These are phyloP conservation scores for Sporothrix brasiliensis DNA, from an alignment of 2,329 filamentous ascomycete genomes.

Conservation along the genomic window DNA sequence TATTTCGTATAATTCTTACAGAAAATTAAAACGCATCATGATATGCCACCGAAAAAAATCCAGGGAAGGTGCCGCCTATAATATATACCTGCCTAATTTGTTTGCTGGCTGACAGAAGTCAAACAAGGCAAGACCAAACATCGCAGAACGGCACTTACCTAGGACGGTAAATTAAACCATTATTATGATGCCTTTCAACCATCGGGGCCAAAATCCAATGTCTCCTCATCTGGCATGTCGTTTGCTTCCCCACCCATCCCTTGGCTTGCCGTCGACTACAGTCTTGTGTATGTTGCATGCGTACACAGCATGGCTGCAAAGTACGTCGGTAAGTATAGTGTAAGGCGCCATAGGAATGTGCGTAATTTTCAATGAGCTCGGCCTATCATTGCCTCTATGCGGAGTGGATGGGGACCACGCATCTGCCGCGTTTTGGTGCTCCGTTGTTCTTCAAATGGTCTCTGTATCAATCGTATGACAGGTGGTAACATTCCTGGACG, in stretches of 20 bases:
- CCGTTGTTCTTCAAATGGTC: not conserved
- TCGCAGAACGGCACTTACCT: not conserved
- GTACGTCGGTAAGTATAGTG: not conserved
- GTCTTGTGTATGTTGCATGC: not conserved
- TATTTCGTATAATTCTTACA: not conserved
- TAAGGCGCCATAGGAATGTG: not conserved
- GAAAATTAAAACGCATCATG: not conserved
- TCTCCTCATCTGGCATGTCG: not conserved
- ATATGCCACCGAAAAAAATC: not conserved
- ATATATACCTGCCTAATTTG: not conserved
- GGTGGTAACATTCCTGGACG: not conserved
- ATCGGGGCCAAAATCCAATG: not conserved
- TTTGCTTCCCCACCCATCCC: not conserved
- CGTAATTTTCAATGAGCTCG: not conserved
- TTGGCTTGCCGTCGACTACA: conserved; percentile 5
- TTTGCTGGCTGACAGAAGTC: not conserved
- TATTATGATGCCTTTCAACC: not conserved
- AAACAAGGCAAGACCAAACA: conserved; percentile 11
- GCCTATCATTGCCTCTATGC: not conserved
- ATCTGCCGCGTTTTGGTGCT: not conserved
- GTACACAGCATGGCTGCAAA: not conserved
- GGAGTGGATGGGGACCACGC: not conserved
- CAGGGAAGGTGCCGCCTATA: not conserved
- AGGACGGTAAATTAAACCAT: not conserved
- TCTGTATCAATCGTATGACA: not conserved